Percentiles rank a stretch among this genome's conserved stretches.
phyloP scores from a whole-genome alignment of 768 basidiomycete genomes.

The Mycena epipterygia region DNA sequence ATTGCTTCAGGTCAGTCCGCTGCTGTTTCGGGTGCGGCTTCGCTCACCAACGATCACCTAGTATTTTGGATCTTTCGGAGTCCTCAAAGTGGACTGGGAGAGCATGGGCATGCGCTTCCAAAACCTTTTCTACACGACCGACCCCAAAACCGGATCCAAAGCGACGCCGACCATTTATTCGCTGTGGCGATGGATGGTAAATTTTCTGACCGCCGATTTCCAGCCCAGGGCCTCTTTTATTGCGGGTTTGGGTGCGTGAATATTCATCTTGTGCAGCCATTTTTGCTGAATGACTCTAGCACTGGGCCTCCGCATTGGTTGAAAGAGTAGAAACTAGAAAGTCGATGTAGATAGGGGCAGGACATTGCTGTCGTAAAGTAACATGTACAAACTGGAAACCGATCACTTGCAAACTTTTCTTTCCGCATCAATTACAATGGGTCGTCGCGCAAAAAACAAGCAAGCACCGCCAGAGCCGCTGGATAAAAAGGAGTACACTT shows the following conservation, averaged over 20 bases:
- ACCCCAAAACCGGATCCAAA: constrained; percentile 62
- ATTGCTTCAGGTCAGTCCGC: constrained; percentile 80
- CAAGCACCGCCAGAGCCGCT: constrained; percentile 79
- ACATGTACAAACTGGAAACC: constrained; percentile 40
- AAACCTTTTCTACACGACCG: constrained; percentile 74
- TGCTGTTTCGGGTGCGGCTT: not conserved
- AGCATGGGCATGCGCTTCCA: constrained; percentile 77
- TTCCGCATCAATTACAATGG: constrained; percentile 63
- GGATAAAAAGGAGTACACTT: constrained; percentile 53
- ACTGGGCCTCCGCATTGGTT: constrained; percentile 88
- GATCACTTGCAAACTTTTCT: constrained; percentile 37
- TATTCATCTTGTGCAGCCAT: not conserved
- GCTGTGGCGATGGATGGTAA: constrained; percentile 75
- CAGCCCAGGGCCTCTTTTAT: constrained; percentile 91
- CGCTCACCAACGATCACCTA: constrained; percentile 44
- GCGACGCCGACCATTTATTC: constrained; percentile 75
- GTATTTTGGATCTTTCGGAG: constrained; percentile 83
- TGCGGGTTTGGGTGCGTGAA: constrained; percentile 68
- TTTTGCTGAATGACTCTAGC: constrained; percentile 35
- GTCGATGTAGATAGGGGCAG: constrained; percentile 16
- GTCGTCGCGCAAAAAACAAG: constrained; percentile 88
- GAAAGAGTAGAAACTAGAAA: constrained; percentile 28
- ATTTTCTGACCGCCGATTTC: constrained; percentile 94
- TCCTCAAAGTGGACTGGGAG: constrained; percentile 89
- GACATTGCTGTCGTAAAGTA: constrained; percentile 27